Conservation (phyloP, 441 rosid genomes). For the Populus hybrid region DNA sequence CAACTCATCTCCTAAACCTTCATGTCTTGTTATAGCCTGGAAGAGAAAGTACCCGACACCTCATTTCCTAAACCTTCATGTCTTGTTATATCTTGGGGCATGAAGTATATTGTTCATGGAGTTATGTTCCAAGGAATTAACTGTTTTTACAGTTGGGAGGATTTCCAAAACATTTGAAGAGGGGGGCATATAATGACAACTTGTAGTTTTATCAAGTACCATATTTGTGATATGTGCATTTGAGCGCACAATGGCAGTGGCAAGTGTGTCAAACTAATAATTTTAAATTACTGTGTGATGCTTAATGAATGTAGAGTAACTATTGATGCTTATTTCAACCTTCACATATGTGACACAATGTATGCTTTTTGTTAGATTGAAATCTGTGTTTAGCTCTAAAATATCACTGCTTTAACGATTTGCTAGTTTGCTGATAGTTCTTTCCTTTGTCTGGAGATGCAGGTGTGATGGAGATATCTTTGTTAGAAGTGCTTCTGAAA, state of each 20-base stretch:
- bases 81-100: not conserved
- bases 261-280: not conserved
- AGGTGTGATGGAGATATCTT: conserved; percentile 77
- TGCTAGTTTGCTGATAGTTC: not conserved
- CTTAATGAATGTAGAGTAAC: not conserved
- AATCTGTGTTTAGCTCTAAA: not conserved
- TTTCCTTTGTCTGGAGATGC: conserved; percentile 21
- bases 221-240: not conserved
- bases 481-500: conserved; percentile 59
- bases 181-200: not conserved
- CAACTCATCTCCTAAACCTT: too few relatives aligned
- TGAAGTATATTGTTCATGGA: not conserved
- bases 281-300: not conserved
- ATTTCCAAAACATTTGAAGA: not conserved
- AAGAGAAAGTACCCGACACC: too few relatives aligned
- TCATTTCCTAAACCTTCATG: not conserved
- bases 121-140: not conserved
- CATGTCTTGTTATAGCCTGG: too few relatives aligned
- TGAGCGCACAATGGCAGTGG: not conserved
- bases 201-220: not conserved
- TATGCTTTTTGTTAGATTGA: not conserved
- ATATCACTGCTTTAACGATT: not conserved
- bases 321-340: not conserved
- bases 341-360: not conserved
- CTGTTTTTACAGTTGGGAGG: not conserved